phyloP scores from a whole-genome alignment of 2,329 filamentous ascomycete species.

The Colletotrichum liaoningense region DNA sequence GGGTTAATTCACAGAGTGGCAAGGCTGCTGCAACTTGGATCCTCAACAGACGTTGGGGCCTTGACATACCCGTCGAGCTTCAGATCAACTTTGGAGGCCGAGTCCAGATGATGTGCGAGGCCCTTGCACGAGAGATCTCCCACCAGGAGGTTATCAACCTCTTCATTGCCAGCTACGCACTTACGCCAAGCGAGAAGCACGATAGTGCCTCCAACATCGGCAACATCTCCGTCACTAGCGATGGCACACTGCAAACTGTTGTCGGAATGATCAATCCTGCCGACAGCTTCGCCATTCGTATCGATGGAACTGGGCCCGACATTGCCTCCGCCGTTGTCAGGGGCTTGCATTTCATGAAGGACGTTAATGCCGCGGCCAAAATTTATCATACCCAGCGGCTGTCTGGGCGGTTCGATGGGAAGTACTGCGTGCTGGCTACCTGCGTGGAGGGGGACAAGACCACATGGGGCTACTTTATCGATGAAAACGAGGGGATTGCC shows the following conservation, averaged over 20 bases:
- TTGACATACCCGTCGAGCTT: not conserved
- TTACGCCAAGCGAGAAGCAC: not conserved
- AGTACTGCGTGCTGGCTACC: not conserved
- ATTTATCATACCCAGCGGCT: constrained; percentile 5
- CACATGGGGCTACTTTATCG: constrained; percentile 14
- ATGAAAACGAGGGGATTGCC: not conserved
- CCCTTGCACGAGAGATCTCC: constrained; percentile 15
- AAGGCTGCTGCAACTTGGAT: constrained; percentile 97
- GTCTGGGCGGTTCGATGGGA: not conserved
- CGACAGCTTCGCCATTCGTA: not conserved
- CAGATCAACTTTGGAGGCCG: constrained; percentile 17
- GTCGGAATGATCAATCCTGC: not conserved
- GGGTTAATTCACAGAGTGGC: constrained; percentile 95
- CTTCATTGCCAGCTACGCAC: constrained; percentile 15
- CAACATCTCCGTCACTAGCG: not conserved
- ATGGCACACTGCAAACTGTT: constrained; percentile 2
- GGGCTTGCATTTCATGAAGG: constrained; percentile 22
- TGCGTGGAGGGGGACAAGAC: not conserved
- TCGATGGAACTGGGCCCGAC: constrained; percentile 3
- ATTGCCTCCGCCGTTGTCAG: constrained; percentile 4
- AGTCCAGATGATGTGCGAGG: constrained; percentile 24
- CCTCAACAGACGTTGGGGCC: constrained; percentile 57
- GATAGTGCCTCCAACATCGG: not conserved
- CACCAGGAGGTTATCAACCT: constrained; percentile 17
- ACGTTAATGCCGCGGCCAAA: not conserved